Evolutionary conservation across 2,329 filamentous ascomycete genomes (phyloP), one percentile per base, ranked within the genome.

Genomic region (Arthrocladium fulminans): DNA sequence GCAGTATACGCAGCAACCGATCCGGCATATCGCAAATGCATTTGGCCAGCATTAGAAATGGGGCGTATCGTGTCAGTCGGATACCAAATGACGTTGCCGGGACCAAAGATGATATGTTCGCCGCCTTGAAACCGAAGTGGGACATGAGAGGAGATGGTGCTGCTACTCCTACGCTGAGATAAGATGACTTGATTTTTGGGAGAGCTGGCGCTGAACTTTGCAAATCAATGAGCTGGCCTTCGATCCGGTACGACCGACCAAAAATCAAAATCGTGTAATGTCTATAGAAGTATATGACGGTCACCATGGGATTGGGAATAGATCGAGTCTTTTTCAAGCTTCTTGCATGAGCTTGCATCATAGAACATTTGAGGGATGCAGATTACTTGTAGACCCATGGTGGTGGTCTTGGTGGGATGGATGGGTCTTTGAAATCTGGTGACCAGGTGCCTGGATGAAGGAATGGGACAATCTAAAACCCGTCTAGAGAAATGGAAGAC

Each of bases 41-140:
- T 61, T 69, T 80, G 45, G 72, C 80, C 52, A 84, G 86, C 59
- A 81, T 95, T 59, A 85, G 88, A 55, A 77, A 72, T 49, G 89
- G 89, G 55, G 88, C 88, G 39, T 90, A 94, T 60, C 85, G 89
- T 54, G 80, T 96, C 55, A 92, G 86, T 63, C 81, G 86, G 43
- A 76, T 96, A 52, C 88, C 89, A 0, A 82, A 80, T 50, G 87
- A 89, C 57, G 78, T 83, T 37, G 86, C 94, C 50, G 89, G 88
- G 55, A 88, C 86, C 2, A 76, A 75, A 60, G 78, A 84, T 27
- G 79, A 87, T 49, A 66, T 90, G 63, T 67, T 71, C 49, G 67
- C 66, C n/a, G 70, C 80, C 55, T 66, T 83, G 62, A 68, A 68
- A 58, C 80, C 80, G 29, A 69, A 68, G 50, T 76, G 76, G 74